Evolutionary conservation across 768 basidiomycete species (phyloP).

Genomic region (Boletus tomentosulus): DNA sequence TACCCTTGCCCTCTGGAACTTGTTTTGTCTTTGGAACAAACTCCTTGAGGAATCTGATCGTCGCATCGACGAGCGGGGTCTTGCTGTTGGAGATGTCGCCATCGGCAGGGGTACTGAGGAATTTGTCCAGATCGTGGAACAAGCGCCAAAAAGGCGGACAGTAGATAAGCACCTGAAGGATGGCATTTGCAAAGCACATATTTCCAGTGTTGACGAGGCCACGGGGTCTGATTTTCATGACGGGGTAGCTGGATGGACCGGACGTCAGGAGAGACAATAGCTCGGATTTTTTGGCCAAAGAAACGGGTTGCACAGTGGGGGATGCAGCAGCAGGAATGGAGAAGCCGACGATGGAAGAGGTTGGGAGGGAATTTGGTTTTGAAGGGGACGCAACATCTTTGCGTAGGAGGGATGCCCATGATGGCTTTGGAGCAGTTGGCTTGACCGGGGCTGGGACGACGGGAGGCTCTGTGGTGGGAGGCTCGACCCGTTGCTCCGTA

Average conservation of each 20-base stretch:
- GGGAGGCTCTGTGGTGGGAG: background rate
- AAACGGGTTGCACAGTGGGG: constrained; percentile 25
- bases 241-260: constrained; percentile 25
- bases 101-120: constrained; percentile 35
- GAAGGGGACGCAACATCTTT: constrained; percentile 38
- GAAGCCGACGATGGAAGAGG: constrained; percentile 68
- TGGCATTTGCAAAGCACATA: constrained; percentile 96
- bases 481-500: background rate
- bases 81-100: constrained; percentile 26
- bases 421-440: constrained; percentile 47
- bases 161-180: constrained; percentile 87
- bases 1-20: constrained; percentile 33
- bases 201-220: constrained; percentile 94
- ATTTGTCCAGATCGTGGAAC: constrained; percentile 65
- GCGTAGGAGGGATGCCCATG: constrained; percentile 72
- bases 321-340: constrained; percentile 54
- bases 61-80: constrained; percentile 64
- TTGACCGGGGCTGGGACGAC: constrained; percentile 18
- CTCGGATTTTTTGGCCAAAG: constrained; percentile 42
- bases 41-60: constrained; percentile 72
- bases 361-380: constrained; percentile 52
- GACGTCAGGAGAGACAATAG: constrained; percentile 52
- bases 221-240: constrained; percentile 52
- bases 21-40: constrained; percentile 41
- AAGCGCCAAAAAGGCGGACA: constrained; percentile 81